Evolutionary conservation across 306 rosid species (phyloP).

Genomic region (Erythrophleum fordii): DNA sequence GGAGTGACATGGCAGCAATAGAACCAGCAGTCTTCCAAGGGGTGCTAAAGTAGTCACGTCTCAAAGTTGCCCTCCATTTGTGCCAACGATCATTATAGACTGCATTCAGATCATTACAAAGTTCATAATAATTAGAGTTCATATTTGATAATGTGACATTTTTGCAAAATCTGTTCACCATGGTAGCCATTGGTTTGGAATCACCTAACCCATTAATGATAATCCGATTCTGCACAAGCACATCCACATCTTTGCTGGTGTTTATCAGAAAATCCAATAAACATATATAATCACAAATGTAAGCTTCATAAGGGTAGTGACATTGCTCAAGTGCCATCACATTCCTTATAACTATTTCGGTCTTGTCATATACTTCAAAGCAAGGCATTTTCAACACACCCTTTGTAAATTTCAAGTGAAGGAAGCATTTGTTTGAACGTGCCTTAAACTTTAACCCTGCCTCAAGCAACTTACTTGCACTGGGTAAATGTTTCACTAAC

Average conservation of each 20-base stretch:
- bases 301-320: conserved; percentile 34
- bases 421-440: too few species aligned
- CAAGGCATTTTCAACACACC: conserved; percentile 31
- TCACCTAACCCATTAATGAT: conserved; percentile 36
- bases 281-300: conserved; percentile 31
- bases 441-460: conserved; percentile 36
- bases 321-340: conserved; percentile 45
- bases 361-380: conserved; percentile 37
- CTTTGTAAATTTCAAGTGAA: conserved; percentile 13
- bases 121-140: neutral
- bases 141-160: conserved; percentile 1
- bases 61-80: too few species aligned
- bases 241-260: conserved; percentile 35
- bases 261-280: conserved; percentile 40
- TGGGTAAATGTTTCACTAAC: conserved; percentile 20
- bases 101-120: conserved; percentile 18
- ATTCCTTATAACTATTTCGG: conserved; percentile 34
- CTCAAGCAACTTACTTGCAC: conserved; percentile 24
- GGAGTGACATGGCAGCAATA: too few species aligned
- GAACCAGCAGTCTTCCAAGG: too few species aligned
- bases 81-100: too few species aligned
- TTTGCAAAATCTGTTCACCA: conserved; percentile 34
- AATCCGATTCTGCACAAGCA: conserved; percentile 39
- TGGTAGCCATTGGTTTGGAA: conserved; percentile 19
- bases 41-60: too few species aligned